phyloP scores from a whole-genome alignment of 768 basidiomycete genomes.

The Podaxis mareebaensis region DNA sequence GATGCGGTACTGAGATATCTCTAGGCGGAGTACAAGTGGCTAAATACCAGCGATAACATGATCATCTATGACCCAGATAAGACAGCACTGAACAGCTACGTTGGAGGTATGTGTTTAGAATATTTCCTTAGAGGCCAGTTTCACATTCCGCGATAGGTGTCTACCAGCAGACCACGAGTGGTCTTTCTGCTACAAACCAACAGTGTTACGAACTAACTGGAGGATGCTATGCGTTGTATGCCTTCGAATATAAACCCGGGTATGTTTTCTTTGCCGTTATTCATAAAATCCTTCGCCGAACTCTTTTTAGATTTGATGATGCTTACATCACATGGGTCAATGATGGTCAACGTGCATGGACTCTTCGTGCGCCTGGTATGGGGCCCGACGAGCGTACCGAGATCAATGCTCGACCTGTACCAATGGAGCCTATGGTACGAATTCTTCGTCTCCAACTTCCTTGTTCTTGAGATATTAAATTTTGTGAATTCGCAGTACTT shows the following conservation, averaged over 20 bases:
- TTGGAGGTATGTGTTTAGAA: constrained; percentile 49
- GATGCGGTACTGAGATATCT: not conserved
- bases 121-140: not conserved
- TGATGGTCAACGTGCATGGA: constrained; percentile 56
- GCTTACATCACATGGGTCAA: constrained; percentile 74
- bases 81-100: constrained; percentile 55
- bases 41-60: constrained; percentile 45
- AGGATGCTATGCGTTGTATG: constrained; percentile 36
- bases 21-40: constrained; percentile 49
- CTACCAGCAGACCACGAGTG: constrained; percentile 70
- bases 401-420: constrained; percentile 54
- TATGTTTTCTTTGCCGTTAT: constrained; percentile 17
- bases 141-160: constrained; percentile 9
- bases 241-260: constrained; percentile 54
- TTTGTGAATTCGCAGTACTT: constrained; percentile 46
- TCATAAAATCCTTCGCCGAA: not conserved
- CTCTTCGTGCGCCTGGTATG: constrained; percentile 49
- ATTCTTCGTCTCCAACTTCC: not conserved
- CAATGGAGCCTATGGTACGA: constrained; percentile 67
- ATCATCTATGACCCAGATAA: constrained; percentile 45
- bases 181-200: constrained; percentile 59
- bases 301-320: constrained; percentile 42
- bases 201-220: constrained; percentile 55
- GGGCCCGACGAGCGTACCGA: constrained; percentile 48
- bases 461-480: not conserved